phyloP scores from a whole-genome alignment of 805 yeast species.

The Grigorovia yakushimaensis region DNA sequence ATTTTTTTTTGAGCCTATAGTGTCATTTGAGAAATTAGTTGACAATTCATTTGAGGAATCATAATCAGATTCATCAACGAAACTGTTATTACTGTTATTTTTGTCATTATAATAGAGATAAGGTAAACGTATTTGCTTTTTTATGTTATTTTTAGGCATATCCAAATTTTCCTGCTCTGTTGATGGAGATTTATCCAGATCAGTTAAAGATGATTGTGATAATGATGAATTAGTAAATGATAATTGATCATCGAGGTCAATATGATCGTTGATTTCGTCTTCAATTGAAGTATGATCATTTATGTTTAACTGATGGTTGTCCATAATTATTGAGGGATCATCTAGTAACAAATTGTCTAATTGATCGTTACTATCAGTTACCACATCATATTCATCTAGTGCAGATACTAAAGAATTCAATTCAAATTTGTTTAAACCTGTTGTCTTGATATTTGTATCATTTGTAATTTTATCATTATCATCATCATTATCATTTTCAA shows the following conservation, averaged over 20 bases:
- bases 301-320: no score
- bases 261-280: slow-evolving; percentile 1
- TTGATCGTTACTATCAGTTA: slow-evolving; percentile 4
- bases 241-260: slow-evolving; percentile 1
- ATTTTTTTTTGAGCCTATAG: neutral
- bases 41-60: neutral
- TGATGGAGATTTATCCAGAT: no score
- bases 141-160: neutral
- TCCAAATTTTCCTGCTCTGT: no score
- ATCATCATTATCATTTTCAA: slow-evolving; percentile 3
- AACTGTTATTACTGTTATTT: neutral
- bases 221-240: no score
- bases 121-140: neutral
- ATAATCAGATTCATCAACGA: neutral
- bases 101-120: neutral
- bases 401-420: slow-evolving; percentile 19
- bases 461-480: slow-evolving; percentile 3
- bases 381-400: slow-evolving; percentile 25
- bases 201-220: no score
- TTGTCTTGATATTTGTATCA: slow-evolving; percentile 7
- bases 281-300: no score
- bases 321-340: no score
- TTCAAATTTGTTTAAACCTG: slow-evolving; percentile 4
- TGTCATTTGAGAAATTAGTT: neutral
- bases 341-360: neutral